Conservation (phyloP, 2,329 filamentous ascomycete genomes). For the Hymenoscyphus linearis region DNA sequence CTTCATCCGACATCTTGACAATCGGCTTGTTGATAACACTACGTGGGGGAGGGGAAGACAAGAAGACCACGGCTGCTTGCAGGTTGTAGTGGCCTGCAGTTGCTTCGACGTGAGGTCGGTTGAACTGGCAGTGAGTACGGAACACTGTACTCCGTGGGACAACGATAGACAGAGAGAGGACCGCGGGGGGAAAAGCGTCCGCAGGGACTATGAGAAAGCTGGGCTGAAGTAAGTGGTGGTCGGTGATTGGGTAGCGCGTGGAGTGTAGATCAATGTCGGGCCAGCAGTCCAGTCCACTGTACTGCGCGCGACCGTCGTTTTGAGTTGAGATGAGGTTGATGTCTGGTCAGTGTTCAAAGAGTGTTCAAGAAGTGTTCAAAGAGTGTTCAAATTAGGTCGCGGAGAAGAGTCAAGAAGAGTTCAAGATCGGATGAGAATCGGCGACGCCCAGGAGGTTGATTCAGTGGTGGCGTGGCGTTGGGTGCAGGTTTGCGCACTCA, state of each 20-base stretch:
- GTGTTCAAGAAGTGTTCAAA: not conserved
- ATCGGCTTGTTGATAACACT: not conserved
- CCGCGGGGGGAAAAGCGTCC: not conserved
- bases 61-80: not conserved
- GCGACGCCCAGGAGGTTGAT: not conserved
- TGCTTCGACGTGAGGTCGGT: not conserved
- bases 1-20: not conserved
- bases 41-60: not conserved
- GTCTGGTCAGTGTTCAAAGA: not conserved
- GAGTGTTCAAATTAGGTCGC: not conserved
- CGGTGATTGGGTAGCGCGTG: too few species aligned
- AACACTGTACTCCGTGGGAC: not conserved
- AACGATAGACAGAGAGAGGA: not conserved
- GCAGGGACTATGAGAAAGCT: too few species aligned
- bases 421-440: not conserved
- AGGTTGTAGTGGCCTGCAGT: not conserved
- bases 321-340: too few species aligned
- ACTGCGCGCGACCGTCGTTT: too few species aligned
- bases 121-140: too few species aligned
- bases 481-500: not conserved
- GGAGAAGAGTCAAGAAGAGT: not conserved
- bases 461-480: slow-evolving; percentile 1
- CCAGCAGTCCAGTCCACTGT: too few species aligned
- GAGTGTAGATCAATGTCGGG: too few species aligned
- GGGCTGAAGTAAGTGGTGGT: too few species aligned